Conservation (phyloP, 2,329 filamentous ascomycete species). For the Talaromyces sp. region DNA sequence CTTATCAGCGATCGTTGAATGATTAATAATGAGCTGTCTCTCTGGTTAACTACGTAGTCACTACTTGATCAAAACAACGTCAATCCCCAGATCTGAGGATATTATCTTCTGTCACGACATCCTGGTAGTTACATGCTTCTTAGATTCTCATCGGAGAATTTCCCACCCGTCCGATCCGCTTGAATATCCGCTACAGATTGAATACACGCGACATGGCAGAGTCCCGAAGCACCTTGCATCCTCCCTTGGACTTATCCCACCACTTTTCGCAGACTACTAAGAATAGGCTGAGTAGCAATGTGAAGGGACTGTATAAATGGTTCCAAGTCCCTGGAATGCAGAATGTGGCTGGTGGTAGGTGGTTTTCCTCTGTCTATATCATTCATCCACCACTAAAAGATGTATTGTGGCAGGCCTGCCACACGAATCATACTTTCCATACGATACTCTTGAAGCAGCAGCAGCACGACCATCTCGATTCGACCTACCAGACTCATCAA, state of each 20-base stretch:
- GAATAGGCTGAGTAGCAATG: slow-evolving; percentile 57
- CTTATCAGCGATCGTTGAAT: background rate
- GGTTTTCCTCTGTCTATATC: slow-evolving; percentile 3
- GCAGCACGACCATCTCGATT: slow-evolving; percentile 70
- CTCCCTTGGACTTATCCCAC: slow-evolving; percentile 71
- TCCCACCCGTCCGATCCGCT: background rate
- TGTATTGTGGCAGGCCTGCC: slow-evolving; percentile 59
- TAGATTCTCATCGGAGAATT: background rate
- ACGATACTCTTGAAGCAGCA: slow-evolving; percentile 81
- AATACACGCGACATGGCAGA: background rate
- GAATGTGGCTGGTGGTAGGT: slow-evolving; percentile 55
- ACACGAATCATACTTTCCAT: slow-evolving; percentile 77
- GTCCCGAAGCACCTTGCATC: slow-evolving; percentile 26
- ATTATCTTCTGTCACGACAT: background rate
- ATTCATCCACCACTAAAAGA: background rate
- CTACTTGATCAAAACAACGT: background rate
- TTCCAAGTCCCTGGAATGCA: slow-evolving; percentile 61
- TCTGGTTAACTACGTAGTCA: background rate
- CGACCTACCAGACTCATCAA: slow-evolving; percentile 50
- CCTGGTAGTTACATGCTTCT: background rate
- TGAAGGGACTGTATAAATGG: slow-evolving; percentile 85
- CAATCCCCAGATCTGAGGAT: background rate
- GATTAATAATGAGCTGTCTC: slow-evolving; percentile 1
- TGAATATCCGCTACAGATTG: background rate
- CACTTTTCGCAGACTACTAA: slow-evolving; percentile 68